Base-by-base conservation (phyloP, 2,329 filamentous ascomycete genomes). In the Fusarium sp. region DNA sequence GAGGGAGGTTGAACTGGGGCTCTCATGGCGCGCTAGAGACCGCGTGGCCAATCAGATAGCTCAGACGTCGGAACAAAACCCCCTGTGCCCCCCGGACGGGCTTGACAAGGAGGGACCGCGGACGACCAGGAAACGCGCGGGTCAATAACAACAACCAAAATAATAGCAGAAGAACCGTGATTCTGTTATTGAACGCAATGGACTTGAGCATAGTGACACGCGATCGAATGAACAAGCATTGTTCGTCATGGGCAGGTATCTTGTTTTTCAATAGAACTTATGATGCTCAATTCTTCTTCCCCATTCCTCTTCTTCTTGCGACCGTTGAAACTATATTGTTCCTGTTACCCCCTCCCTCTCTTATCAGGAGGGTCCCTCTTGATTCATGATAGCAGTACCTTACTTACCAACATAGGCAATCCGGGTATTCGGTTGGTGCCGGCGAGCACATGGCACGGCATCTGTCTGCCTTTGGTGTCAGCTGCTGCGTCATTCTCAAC, bases 71-170 rank as follows among this genome's bases (percentile, higher is more conserved):
- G 62, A 56, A 61, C 38, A 35, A 38, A 48, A 54, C 66, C 66
- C 66, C 59, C 66, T 72, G 75, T 69, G 45, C 63, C 60, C 66
- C 63, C 59, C 61, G 22, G 58, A 60, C 38, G 41, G 69, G 53
- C 54, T 60, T 55, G 59, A 57, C 69, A 75, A 69, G 72, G 73
- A 69, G 67, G 57, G 59, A 69, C 67, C 77, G 70, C 66, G 73
- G 76, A 75, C 77, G 75, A 64, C 75, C 75, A 78, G 76, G 75
- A 78, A 78, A 78, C 77, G 77, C 77, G 75, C 74, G 70, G 74
- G 72, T 76, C 77, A 78, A 78, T 69, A 78, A 78, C 68, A 78
- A 78, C 76, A 78, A 78, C 75, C 72, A 77, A 72, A 76, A 75
- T 77, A 76, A 76, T 68, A 69, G 64, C 59, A 64, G 53, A 39